Percentiles rank a stretch among this genome's conserved stretches.
phyloP scores from a whole-genome alignment of 2,329 filamentous ascomycete species.

The Cytospora leucostoma region DNA sequence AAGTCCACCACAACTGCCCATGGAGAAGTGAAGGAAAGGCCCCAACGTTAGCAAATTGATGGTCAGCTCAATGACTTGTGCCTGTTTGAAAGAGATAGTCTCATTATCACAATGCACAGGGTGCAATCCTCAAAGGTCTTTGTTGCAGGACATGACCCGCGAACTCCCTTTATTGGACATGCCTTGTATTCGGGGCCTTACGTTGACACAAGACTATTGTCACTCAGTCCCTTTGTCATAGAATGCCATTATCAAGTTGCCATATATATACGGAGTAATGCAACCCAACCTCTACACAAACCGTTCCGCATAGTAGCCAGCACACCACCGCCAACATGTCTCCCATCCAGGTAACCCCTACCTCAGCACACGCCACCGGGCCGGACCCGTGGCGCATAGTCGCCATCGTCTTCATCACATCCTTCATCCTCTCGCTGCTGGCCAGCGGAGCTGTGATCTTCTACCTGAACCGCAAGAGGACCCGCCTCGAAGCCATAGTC shows the following conservation, averaged over 20 bases:
- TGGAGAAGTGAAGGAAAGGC: no score
- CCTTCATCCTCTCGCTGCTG: background rate
- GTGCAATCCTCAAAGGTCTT: background rate
- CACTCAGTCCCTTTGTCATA: background rate
- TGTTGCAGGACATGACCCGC: background rate
- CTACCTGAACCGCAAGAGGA: background rate
- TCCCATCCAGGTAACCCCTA: background rate
- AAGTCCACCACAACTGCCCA: no score
- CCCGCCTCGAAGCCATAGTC: background rate
- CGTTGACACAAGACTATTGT: conserved; percentile 5
- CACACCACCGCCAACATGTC: background rate
- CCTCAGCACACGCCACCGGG: background rate
- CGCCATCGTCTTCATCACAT: conserved; percentile 3
- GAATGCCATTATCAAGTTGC: background rate
- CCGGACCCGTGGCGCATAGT: background rate
- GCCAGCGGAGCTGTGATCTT: background rate
- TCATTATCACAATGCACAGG: background rate
- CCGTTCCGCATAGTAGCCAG: background rate
- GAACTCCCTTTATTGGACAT: background rate
- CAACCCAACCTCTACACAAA: background rate
- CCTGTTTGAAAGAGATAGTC: background rate
- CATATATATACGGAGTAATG: background rate
- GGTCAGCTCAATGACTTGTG: no score
- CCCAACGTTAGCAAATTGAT: no score
- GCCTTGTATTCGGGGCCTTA: background rate